phyloP scores from a whole-genome alignment of 2,329 filamentous ascomycete species.

The Colletotrichum tropicicola region DNA sequence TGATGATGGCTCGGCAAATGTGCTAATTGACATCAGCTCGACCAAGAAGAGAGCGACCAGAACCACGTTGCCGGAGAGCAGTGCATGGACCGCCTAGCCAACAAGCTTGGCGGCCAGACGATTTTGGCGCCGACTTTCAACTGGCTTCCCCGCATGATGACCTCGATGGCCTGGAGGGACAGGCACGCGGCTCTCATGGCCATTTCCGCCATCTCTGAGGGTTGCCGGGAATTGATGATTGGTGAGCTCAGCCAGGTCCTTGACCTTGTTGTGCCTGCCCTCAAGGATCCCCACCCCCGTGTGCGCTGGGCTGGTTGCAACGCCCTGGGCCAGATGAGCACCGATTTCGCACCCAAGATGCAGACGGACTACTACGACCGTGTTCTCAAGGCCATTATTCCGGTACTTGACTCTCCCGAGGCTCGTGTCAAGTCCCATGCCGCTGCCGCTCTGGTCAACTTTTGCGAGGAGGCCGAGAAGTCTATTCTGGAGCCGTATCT shows the following conservation, averaged over 20 bases:
- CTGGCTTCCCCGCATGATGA: slow-evolving; percentile 98
- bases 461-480: slow-evolving; percentile 98
- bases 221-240: slow-evolving; percentile 94
- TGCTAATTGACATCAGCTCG: slow-evolving; percentile 66
- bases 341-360: slow-evolving; percentile 98
- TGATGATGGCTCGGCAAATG: background rate
- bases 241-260: slow-evolving; percentile 93
- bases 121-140: slow-evolving; percentile 93
- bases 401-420: slow-evolving; percentile 88
- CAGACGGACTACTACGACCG: slow-evolving; percentile 92
- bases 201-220: slow-evolving; percentile 97
- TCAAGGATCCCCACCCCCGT: slow-evolving; percentile 89
- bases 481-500: slow-evolving; percentile 91
- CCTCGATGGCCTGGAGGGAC: slow-evolving; percentile 92
- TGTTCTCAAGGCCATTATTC: slow-evolving; percentile 90
- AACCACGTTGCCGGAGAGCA: slow-evolving; percentile 99
- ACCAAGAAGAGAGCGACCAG: slow-evolving; percentile 93
- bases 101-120: slow-evolving; percentile 95
- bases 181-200: slow-evolving; percentile 98
- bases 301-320: slow-evolving; percentile 98
- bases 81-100: slow-evolving; percentile 96
- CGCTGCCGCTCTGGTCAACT: slow-evolving; percentile 97
- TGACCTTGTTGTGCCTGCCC: slow-evolving; percentile 90
- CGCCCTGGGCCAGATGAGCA: slow-evolving; percentile 99
- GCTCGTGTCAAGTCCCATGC: slow-evolving; percentile 96